A percentile compares a stretch with the other conserved stretches of the same genome.
Evolutionary conservation across 192 early-diverging fungal species (phyloP).

Genomic region (Gigaspora rosea): DNA sequence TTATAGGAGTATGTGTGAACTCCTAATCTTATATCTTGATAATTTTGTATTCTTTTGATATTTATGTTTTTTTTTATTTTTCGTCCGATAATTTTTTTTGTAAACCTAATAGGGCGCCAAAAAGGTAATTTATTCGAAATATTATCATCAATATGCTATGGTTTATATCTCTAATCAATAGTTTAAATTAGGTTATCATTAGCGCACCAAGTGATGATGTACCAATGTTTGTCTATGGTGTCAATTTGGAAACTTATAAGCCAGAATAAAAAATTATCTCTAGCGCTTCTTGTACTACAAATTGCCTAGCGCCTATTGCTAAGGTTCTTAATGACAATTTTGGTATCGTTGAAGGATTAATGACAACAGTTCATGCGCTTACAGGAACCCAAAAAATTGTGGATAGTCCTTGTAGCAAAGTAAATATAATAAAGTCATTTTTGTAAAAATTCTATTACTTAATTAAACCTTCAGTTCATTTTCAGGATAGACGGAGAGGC

Average conservation of each 20-base stretch:
- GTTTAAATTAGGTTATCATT: conserved; percentile 83
- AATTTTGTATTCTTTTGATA: neutral
- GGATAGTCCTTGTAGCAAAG: conserved; percentile 92
- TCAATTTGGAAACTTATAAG: conserved; percentile 96
- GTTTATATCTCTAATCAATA: too few species aligned
- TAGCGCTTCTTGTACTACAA: conserved; percentile 99
- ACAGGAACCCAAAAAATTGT: conserved; percentile 99
- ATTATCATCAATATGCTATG: too few species aligned
- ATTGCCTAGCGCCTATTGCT: conserved; percentile 96
- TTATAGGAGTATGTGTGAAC: too few species aligned
- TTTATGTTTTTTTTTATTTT: neutral
- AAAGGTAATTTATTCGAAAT: neutral
- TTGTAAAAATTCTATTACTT: too few species aligned
- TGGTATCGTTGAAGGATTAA: conserved; percentile 94
- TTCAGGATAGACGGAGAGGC: conserved; percentile 34
- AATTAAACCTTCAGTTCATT: too few species aligned
- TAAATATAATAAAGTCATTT: neutral
- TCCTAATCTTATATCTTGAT: too few species aligned
- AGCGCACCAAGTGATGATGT: conserved; percentile 95
- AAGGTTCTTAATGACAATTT: conserved; percentile 96
- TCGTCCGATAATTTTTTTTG: neutral
- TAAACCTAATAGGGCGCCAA: neutral
- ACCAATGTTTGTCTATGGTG: conserved; percentile 97
- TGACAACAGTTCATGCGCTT: conserved; percentile 98
- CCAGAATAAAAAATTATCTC: conserved; percentile 82